Evolutionary conservation across 208 protist species (phyloP).

Genomic region (Wallacemonas collosoma): DNA sequence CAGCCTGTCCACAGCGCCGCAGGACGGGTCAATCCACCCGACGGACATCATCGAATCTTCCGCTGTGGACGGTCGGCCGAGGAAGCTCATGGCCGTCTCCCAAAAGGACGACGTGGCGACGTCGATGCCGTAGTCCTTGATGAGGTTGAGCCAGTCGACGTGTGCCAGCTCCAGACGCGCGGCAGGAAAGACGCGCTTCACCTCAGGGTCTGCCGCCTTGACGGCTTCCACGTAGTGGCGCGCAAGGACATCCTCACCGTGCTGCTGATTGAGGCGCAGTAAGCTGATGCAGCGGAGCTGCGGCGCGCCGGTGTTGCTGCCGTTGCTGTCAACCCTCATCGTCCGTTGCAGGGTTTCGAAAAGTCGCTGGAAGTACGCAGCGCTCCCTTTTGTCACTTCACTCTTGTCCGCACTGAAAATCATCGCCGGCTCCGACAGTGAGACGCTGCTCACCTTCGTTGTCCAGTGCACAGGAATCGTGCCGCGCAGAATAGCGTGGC

Average conservation of each 20-base stretch:
- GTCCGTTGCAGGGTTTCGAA: conserved; percentile 52
- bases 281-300: conserved; percentile 83
- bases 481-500: conserved; percentile 75
- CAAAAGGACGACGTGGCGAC: conserved; percentile 66
- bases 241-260: conserved; percentile 63
- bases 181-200: conserved; percentile 42
- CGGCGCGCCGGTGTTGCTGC: conserved; percentile 24
- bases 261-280: conserved; percentile 67
- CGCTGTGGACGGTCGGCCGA: conserved; percentile 27
- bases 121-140: conserved; percentile 75
- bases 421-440: conserved; percentile 77
- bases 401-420: conserved; percentile 71
- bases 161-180: conserved; percentile 71
- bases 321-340: conserved; percentile 63
- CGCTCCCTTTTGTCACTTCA: conserved; percentile 62
- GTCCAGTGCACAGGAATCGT: conserved; percentile 88
- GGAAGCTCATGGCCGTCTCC: conserved; percentile 60
- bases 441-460: conserved; percentile 62
- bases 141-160: conserved; percentile 85
- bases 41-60: conserved; percentile 72
- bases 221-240: conserved; percentile 75
- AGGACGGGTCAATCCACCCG: conserved; percentile 48
- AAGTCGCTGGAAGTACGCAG: conserved; percentile 63
- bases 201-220: conserved; percentile 30
- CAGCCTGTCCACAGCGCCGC: conserved; percentile 46